phyloP scores from a whole-genome alignment of 108 stramenopile species.

The Chaetoceros muelleri region DNA sequence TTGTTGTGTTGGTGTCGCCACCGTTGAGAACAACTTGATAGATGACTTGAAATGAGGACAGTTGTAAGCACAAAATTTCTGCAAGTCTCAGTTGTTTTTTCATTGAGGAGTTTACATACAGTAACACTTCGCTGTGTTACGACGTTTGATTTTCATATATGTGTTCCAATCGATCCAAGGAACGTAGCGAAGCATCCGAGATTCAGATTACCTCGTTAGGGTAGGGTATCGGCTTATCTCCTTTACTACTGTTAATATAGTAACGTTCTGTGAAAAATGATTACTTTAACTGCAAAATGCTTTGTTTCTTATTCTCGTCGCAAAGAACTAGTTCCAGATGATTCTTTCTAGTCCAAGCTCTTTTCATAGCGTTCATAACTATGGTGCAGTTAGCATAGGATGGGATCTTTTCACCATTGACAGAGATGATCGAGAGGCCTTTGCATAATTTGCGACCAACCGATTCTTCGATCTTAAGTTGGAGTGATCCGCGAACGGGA shows the following conservation, averaged over 20 bases:
- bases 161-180: too few relatives aligned
- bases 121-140: too few relatives aligned
- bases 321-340: slow-evolving; percentile 57
- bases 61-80: too few relatives aligned
- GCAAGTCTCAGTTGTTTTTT: too few relatives aligned
- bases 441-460: slow-evolving; percentile 16
- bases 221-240: too few relatives aligned
- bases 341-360: slow-evolving; percentile 59
- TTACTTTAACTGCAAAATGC: not conserved
- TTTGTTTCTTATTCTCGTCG: slow-evolving; percentile 35
- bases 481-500: slow-evolving; percentile 58
- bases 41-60: too few relatives aligned
- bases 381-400: slow-evolving; percentile 61
- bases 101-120: too few relatives aligned
- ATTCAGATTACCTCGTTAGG: too few relatives aligned
- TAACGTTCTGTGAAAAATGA: not conserved
- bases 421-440: slow-evolving; percentile 48
- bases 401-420: slow-evolving; percentile 72
- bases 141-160: too few relatives aligned
- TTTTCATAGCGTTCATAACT: slow-evolving; percentile 53
- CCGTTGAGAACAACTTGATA: slow-evolving; percentile 45
- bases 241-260: too few relatives aligned
- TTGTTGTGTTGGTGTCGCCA: slow-evolving; percentile 85
- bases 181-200: too few relatives aligned
- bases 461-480: slow-evolving; percentile 27